Conservation (phyloP, 2,329 filamentous ascomycete genomes). For the Chaetomium globosum region DNA sequence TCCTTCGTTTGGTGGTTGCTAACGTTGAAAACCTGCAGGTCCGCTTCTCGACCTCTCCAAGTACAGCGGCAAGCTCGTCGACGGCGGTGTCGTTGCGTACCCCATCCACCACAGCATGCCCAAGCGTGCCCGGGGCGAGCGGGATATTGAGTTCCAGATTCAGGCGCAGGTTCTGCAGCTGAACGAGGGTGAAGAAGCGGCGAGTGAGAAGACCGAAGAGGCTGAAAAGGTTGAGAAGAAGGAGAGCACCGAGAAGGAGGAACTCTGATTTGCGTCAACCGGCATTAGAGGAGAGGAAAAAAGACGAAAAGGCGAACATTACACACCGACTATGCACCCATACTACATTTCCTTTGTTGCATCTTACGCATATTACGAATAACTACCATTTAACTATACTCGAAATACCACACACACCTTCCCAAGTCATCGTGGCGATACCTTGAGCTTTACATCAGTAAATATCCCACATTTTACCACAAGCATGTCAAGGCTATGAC, state of each 20-base stretch:
- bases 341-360: slow-evolving; percentile 3
- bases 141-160: slow-evolving; percentile 44
- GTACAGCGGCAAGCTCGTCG: slow-evolving; percentile 36
- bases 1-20: slow-evolving; percentile 2
- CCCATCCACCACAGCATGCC: slow-evolving; percentile 40
- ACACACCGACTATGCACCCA: slow-evolving; percentile 1
- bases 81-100: slow-evolving; percentile 41
- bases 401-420: not conserved
- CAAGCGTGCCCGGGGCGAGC: slow-evolving; percentile 30
- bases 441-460: no score
- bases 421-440: no score
- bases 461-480: no score
- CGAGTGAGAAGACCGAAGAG: slow-evolving; percentile 1
- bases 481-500: no score
- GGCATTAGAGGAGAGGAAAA: not conserved
- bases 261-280: slow-evolving; percentile 13
- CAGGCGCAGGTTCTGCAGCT: slow-evolving; percentile 43
- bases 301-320: not conserved
- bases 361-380: not conserved
- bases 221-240: not conserved
- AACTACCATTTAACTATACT: not conserved
- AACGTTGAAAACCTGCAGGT: slow-evolving; percentile 24
- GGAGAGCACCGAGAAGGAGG: slow-evolving; percentile 18
- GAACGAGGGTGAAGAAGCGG: slow-evolving; percentile 33
- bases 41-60: slow-evolving; percentile 35